phyloP scores from a whole-genome alignment of 768 basidiomycete genomes.

The Tulasnella sp. region DNA sequence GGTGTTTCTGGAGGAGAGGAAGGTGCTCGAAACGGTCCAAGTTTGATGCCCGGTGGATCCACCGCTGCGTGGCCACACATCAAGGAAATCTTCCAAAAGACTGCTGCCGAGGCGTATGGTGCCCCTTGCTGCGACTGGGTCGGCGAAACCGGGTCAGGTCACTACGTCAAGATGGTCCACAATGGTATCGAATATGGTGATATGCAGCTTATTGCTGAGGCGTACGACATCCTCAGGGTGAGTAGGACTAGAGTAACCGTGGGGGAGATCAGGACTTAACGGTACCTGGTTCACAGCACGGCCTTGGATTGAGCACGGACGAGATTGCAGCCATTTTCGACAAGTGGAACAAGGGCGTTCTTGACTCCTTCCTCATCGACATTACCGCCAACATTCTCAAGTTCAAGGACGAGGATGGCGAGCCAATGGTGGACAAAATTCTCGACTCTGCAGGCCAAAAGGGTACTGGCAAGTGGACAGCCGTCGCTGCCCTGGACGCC shows the following conservation, averaged over 20 bases:
- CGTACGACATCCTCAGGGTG: conserved; percentile 92
- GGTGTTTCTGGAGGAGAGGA: conserved; percentile 99
- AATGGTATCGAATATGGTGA: conserved; percentile 99
- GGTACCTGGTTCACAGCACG: conserved; percentile 48
- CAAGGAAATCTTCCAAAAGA: conserved; percentile 98
- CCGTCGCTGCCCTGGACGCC: conserved; percentile 91
- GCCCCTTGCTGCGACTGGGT: conserved; percentile 99
- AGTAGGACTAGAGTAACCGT: not conserved
- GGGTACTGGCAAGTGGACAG: conserved; percentile 99
- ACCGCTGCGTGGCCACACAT: conserved; percentile 91
- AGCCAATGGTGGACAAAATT: conserved; percentile 87
- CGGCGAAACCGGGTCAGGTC: conserved; percentile 89
- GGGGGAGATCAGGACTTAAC: not conserved
- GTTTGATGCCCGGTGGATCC: conserved; percentile 98
- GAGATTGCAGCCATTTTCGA: conserved; percentile 95
- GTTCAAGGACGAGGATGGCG: conserved; percentile 94
- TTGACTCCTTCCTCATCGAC: conserved; percentile 99
- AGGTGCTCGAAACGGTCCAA: conserved; percentile 94
- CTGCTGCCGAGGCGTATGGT: conserved; percentile 89
- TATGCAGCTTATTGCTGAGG: conserved; percentile 99
- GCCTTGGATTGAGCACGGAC: conserved; percentile 75
- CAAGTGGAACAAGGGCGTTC: conserved; percentile 97
- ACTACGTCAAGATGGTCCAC: conserved; percentile 79
- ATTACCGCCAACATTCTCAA: conserved; percentile 96
- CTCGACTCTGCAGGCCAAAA: conserved; percentile 97